Conservation (phyloP, 192 early-diverging fungal genomes). For the Backusella liffmaniae region DNA sequence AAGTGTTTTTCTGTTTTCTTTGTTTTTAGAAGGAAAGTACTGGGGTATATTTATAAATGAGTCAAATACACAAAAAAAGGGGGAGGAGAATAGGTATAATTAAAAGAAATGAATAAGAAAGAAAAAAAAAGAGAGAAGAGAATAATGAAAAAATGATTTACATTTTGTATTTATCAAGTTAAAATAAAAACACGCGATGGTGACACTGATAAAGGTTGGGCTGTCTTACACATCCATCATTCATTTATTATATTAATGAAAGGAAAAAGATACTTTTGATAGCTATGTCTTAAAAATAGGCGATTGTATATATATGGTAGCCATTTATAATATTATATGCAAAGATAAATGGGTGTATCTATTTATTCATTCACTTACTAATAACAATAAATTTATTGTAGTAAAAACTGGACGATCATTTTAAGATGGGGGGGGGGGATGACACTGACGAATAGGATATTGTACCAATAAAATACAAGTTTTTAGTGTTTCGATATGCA, state of each 20-base stretch:
- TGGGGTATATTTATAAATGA: background rate
- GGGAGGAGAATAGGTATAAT: background rate
- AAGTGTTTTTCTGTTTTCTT: background rate
- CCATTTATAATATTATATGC: background rate
- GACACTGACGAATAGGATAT: background rate
- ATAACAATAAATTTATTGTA: background rate
- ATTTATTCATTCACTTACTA: background rate
- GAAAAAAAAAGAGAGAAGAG: background rate
- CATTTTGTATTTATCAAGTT: background rate
- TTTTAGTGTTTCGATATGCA: background rate
- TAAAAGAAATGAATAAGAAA: background rate
- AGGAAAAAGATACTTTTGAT: background rate
- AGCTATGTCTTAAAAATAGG: background rate
- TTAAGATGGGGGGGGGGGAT: background rate
- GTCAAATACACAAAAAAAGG: background rate
- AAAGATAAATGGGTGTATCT: background rate
- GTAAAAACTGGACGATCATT: background rate
- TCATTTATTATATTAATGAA: constrained; percentile 8
- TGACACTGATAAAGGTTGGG: constrained; percentile 11
- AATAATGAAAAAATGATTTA: background rate
- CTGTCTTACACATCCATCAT: constrained; percentile 5
- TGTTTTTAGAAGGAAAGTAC: background rate
- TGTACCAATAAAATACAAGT: constrained; percentile 3
- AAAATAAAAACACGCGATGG: background rate
- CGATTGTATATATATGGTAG: background rate